These are phyloP conservation scores for Ascobolus immersus DNA, from an alignment of 495 filamentous ascomycete species.

Conservation along the genomic window DNA sequence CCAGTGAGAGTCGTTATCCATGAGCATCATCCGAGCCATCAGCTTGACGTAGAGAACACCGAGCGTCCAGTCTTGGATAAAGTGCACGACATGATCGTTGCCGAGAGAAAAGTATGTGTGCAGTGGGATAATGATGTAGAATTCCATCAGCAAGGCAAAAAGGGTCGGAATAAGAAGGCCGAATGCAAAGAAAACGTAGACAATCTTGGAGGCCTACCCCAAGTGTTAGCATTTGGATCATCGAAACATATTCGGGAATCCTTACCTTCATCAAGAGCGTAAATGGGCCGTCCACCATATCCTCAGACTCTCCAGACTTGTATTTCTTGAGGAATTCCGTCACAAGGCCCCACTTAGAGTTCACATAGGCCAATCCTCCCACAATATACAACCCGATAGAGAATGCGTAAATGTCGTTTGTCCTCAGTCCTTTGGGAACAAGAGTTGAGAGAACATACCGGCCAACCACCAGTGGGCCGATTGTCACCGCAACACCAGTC, in stretches of 20 bases:
- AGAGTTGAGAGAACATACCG: constrained; percentile 43
- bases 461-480: constrained; percentile 63
- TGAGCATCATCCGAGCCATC: constrained; percentile 40
- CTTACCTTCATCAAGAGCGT: too few species aligned
- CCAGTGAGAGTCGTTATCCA: constrained; percentile 35
- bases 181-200: constrained; percentile 49
- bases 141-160: constrained; percentile 58
- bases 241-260: background rate
- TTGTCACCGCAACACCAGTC: constrained; percentile 71
- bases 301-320: too few species aligned
- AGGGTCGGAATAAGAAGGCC: constrained; percentile 54
- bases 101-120: constrained; percentile 45
- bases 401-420: constrained; percentile 93
- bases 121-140: constrained; percentile 69
- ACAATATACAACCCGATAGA: constrained; percentile 63
- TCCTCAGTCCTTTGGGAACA: constrained; percentile 37
- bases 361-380: constrained; percentile 33
- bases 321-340: constrained; percentile 19
- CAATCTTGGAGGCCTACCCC: constrained; percentile 20
- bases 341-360: constrained; percentile 30
- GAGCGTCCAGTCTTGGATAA: constrained; percentile 82
- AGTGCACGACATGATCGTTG: constrained; percentile 49
- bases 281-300: too few species aligned
- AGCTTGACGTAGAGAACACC: constrained; percentile 83
- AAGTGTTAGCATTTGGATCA: background rate